Conservation (phyloP, 305 asterid genomes). For the Galium porrigens region DNA sequence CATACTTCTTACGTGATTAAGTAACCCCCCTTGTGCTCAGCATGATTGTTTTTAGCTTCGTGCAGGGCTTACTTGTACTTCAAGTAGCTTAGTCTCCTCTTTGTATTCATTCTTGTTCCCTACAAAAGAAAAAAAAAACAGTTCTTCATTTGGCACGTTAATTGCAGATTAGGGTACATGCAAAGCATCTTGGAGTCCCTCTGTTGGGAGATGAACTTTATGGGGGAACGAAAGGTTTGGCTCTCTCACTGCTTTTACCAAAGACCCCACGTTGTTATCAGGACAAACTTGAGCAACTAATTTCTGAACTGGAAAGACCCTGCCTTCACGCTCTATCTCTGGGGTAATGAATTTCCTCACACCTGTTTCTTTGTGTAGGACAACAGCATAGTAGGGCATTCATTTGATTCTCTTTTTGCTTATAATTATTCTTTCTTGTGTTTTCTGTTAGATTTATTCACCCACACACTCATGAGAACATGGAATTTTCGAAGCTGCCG, state of each 20-base stretch:
- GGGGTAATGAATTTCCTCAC: constrained; percentile 37
- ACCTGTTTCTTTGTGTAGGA: not conserved
- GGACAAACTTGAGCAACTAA: constrained; percentile 34
- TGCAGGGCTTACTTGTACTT: not conserved
- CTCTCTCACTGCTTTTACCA: constrained; percentile 59
- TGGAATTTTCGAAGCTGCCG: constrained; percentile 56
- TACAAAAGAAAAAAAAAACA: not conserved
- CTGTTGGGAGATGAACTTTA: constrained; percentile 83
- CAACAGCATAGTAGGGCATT: not conserved
- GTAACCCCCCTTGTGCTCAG: not conserved
- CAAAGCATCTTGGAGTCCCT: constrained; percentile 74
- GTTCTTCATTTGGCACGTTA: constrained; percentile 2
- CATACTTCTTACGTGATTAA: not conserved
- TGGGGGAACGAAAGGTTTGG: constrained; percentile 84
- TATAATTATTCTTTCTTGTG: not conserved
- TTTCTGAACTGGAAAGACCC: constrained; percentile 57
- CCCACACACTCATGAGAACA: constrained; percentile 49
- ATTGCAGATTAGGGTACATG: constrained; percentile 80
- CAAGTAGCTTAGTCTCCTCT: not conserved
- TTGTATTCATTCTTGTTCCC: not conserved
- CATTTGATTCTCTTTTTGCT: not conserved
- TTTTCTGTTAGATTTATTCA: constrained; percentile 46
- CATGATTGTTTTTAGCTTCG: not conserved
- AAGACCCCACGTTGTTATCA: constrained; percentile 34
- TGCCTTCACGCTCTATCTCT: constrained; percentile 80